Conservation (phyloP, 2,329 filamentous ascomycete species). For the Aureobasidium sp. region DNA sequence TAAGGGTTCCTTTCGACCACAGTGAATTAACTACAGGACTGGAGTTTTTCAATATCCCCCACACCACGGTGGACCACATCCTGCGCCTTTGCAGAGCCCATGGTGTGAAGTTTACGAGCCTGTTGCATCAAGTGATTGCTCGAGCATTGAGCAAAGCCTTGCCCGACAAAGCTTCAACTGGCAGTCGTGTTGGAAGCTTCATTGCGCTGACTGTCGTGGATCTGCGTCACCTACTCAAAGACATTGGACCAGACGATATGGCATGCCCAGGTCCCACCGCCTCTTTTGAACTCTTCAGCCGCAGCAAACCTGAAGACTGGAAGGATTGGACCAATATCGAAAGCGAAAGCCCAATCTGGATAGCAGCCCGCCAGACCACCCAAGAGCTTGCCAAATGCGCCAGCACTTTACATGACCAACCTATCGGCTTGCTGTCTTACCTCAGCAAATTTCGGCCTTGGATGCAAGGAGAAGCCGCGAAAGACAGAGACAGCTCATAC, state of each 20-base stretch:
- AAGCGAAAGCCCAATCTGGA: conserved; percentile 25
- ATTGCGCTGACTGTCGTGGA: conserved; percentile 34
- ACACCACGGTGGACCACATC: conserved; percentile 21
- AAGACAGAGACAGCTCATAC: conserved; percentile 35
- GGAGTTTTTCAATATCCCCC: conserved; percentile 27
- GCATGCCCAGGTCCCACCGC: background rate
- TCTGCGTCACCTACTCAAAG: conserved; percentile 25
- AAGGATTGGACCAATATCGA: conserved; percentile 16
- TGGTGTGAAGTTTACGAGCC: conserved; percentile 35
- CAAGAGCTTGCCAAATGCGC: conserved; percentile 27
- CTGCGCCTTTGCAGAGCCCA: conserved; percentile 27
- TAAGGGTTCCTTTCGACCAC: conserved; percentile 20
- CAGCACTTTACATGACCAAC: conserved; percentile 30
- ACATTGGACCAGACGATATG: background rate
- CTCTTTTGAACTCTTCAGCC: background rate
- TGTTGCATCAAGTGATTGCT: conserved; percentile 34
- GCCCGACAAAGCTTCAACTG: background rate
- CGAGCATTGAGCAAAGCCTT: conserved; percentile 24
- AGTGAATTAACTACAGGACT: conserved; percentile 26
- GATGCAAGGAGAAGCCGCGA: conserved; percentile 32
- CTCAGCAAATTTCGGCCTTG: conserved; percentile 33
- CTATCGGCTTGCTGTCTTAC: conserved; percentile 38
- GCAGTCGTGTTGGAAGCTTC: conserved; percentile 26
- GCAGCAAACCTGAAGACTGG: background rate
- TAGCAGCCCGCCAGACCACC: conserved; percentile 26